Base-by-base conservation (phyloP, 768 basidiomycete species). In the Suillus ampliporus region DNA sequence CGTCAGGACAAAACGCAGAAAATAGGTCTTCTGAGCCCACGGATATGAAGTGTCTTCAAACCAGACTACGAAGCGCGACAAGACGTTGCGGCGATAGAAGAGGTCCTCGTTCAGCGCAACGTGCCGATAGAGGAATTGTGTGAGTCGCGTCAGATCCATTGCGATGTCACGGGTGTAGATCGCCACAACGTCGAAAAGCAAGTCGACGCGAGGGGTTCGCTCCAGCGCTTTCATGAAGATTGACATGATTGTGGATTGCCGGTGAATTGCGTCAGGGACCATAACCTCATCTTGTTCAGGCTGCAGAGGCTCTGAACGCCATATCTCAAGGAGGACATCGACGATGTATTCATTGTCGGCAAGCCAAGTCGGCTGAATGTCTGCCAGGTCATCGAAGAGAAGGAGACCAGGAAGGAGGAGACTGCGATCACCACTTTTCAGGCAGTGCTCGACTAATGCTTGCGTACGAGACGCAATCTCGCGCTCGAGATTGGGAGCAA, bases 101-200 rank as follows among this genome's bases (percentile, higher is more conserved):
- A 85, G 72, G 65, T 90, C 86, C 28, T 87, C 80, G 70, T 84
- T 90, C 56, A 91, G 77, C 2, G 95, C 92, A 31, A 96, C 91
- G 68, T 94, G 91, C 14, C 83, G 79, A 70, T 95, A 97, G 4
- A 99, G 84, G 80, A 97, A 99, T 60, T 89, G 88, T 0, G 91
- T 88, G 19, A 92, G 80, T 46, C 81, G 84, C 35, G 93, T 85
- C 19, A 92, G 80, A 71, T 99, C 96, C 74, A 95, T 86, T 5
- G 92, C 88, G 11, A 92, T 83, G 63, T 88, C 85, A 65, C 90
- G 89, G 28, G 89, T 88, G 77, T 89, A 98, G 52, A 95, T 78
- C 13, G 88, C 86, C 53, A 93, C 87, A 41, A 97, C 80, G 61
- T 96, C 94, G 74, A 97, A 97, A 11, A 99, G 78, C 8, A 99